Base-by-base conservation (phyloP, 768 basidiomycete genomes). In the Amanita rimosa region DNA sequence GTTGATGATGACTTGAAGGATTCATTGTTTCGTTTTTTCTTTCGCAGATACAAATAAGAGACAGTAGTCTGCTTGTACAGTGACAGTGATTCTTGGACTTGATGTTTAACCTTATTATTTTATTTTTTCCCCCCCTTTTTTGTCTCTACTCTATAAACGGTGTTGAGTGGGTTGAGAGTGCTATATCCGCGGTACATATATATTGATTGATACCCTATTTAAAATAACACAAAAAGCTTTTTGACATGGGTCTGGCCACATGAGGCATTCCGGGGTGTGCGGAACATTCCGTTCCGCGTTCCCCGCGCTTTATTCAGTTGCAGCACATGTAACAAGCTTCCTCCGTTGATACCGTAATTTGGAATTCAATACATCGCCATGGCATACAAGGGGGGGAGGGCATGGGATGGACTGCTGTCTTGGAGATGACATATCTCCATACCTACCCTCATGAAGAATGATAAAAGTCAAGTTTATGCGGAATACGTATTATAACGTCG, bases 81-180 rank as follows among this genome's bases (percentile, higher is more conserved):
- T 17, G 16, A n/a, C n/a, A n/a, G n/a, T n/a, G n/a, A 9, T 17
- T 39, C 21, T 21, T 39, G 17, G 38, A 19, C 21, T 26, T 39
- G 38, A 39, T 39, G 38, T 39, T 39, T 39, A 39, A 39, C 17
- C 38, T 39, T 39, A 39, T 39, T 39, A n/a, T n/a, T n/a, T n/a
- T n/a, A n/a, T 19, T 11, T 39, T 39, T 11, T 11, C 7, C 21
- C n/a, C n/a, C n/a, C n/a, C n/a, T n/a, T n/a, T 19, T n/a, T 16
- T 17, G 31, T 31, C 31, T 31, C 31, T 31, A 31, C 29, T 31
- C 29, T 11, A 31, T 31, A 31, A n/a, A 31, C 29, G 31, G 31
- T 13, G 11, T 31, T 4, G 31, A 31, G 31, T 31, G 31, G 31
- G 31, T 31, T 31, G 9, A 13, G 4, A 13, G 4, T 13, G 31